Evolutionary conservation across 2,329 filamentous ascomycete genomes (phyloP), one percentile per base, ranked within the genome.

Genomic region (Drechslerella coelobrocha): DNA sequence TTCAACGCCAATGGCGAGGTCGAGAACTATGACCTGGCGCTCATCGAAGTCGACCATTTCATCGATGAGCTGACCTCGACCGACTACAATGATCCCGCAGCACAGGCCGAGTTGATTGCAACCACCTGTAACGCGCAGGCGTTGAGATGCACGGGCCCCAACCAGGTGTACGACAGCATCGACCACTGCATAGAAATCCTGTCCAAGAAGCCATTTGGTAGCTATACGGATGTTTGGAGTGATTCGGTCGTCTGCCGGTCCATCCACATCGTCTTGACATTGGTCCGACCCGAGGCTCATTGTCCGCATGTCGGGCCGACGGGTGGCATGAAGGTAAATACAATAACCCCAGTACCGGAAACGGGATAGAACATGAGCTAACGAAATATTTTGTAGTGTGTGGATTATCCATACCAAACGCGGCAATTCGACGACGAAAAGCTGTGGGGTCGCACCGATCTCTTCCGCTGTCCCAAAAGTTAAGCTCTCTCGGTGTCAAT

Each of bases 1-100:
- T 81, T 83, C 66, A 80, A 82, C 63, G 76, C 79, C 1, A 69
- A 77, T 2, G 81, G 82, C 41, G 79, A 77, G 14, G 80, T 82
- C 9, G 65, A 78, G 10, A 77, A 79, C 27, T 82, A 81, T 72
- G 80, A 82, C 72, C 80, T 80, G 21, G 81, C 78, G 76, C 78
- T 82, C n/a, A 79, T 79, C 2, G 80, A 79, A 27, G 76, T 82
- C 21, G 77, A 79, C 61, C 71, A 75, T 48, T 81, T 79, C 79
- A 76, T 78, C 23, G 71, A 76, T n/a, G 60, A 74, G 26, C 76
- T 75, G 6, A 75, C 74, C 9, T 77, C 75, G 12, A 74, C 74
- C 10, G 73, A 76, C 41, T 68, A 77, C 19, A 72, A 76, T 26
- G 75, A 77, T 53, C 74, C 76, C 2, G 47, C 61, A 1, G 74